These are phyloP conservation scores for Penicillium sp. DNA, from an alignment of 2,329 filamentous ascomycete genomes.

Conservation along the genomic window DNA sequence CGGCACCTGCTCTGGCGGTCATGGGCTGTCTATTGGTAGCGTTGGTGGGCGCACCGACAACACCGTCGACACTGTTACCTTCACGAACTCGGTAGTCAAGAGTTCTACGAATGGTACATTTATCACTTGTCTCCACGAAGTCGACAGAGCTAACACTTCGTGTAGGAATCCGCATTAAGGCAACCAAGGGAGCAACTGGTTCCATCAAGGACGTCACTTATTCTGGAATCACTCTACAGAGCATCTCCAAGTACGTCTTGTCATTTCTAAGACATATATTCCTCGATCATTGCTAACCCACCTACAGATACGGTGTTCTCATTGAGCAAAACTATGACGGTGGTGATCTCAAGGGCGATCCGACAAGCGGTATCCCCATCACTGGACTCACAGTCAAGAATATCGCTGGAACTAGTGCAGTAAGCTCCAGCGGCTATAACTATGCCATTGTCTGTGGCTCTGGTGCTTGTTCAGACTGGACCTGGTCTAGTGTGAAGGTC, in stretches of 20 bases:
- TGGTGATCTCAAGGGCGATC: slow-evolving; percentile 44
- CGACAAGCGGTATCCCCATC: slow-evolving; percentile 46
- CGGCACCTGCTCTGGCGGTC: slow-evolving; percentile 47
- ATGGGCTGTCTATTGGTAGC: slow-evolving; percentile 40
- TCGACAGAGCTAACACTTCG: background rate
- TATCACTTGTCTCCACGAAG: background rate
- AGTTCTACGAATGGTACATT: slow-evolving; percentile 42
- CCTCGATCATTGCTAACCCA: background rate
- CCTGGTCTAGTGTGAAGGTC: slow-evolving; percentile 54
- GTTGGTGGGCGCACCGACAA: slow-evolving; percentile 57
- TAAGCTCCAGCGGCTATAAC: slow-evolving; percentile 38
- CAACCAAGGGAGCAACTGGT: slow-evolving; percentile 57
- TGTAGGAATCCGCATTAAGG: slow-evolving; percentile 50
- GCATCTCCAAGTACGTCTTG: slow-evolving; percentile 46
- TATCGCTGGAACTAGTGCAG: slow-evolving; percentile 39
- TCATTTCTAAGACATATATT: background rate
- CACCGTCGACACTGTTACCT: slow-evolving; percentile 55
- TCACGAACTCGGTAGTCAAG: slow-evolving; percentile 53
- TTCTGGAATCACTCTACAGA: slow-evolving; percentile 54
- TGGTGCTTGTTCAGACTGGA: slow-evolving; percentile 53
- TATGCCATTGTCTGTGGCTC: slow-evolving; percentile 60
- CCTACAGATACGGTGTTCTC: slow-evolving; percentile 52
- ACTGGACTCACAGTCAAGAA: slow-evolving; percentile 40
- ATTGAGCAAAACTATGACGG: slow-evolving; percentile 60
- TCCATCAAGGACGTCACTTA: slow-evolving; percentile 58